These are phyloP conservation scores for Zygotorulaspora sp. DNA, from an alignment of 805 yeast species.

Conservation along the genomic window DNA sequence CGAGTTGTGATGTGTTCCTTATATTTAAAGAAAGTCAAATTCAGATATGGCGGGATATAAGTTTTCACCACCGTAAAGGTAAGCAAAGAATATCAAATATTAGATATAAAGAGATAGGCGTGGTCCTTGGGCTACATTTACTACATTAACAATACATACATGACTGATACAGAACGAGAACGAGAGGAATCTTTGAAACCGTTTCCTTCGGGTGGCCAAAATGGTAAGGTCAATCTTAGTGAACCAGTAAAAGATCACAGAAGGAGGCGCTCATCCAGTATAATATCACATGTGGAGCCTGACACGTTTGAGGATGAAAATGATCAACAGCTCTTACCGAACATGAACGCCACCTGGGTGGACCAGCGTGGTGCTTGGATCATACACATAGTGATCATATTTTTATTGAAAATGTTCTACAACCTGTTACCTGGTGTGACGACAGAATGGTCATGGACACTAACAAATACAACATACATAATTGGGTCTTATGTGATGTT, in stretches of 20 bases:
- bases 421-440: conserved; percentile 77
- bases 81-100: too few species aligned
- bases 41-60: not conserved
- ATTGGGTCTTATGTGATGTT: conserved; percentile 94
- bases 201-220: conserved; percentile 28
- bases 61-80: conserved; percentile 1
- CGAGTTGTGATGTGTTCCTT: not conserved
- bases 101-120: too few species aligned
- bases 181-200: conserved; percentile 26
- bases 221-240: conserved; percentile 9
- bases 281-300: conserved; percentile 88
- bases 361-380: conserved; percentile 96
- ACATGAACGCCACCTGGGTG: conserved; percentile 94
- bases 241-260: conserved; percentile 37
- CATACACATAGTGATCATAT: conserved; percentile 79
- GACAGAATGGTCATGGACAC: conserved; percentile 86
- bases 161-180: conserved; percentile 1
- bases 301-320: conserved; percentile 88
- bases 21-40: not conserved
- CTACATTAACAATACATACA: too few species aligned
- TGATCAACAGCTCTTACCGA: conserved; percentile 85
- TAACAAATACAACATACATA: conserved; percentile 85
- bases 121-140: too few species aligned
- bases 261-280: conserved; percentile 79
- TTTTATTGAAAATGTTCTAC: conserved; percentile 67